Evolutionary conservation across 495 filamentous ascomycete species (phyloP).

Genomic region (Glonium stellatum): DNA sequence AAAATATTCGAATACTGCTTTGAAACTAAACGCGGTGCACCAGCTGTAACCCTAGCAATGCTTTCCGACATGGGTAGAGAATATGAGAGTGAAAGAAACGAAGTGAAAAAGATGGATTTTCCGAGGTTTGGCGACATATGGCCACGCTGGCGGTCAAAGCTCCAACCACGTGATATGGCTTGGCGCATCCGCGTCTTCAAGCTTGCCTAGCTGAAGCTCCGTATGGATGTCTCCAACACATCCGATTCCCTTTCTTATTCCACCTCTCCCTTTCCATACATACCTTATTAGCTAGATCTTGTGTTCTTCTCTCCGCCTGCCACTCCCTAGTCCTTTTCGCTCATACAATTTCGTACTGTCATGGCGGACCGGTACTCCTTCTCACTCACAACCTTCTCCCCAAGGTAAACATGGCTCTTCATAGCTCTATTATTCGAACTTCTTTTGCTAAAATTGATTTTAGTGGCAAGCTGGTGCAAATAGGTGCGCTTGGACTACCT

Average conservation of each 20-base stretch:
- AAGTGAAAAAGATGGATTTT: background rate
- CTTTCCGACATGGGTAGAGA: background rate
- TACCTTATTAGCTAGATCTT: background rate
- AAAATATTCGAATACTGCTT: too few relatives aligned
- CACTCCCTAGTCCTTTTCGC: background rate
- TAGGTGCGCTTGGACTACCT: conserved; percentile 45
- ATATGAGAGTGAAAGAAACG: background rate
- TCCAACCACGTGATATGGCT: conserved; percentile 16
- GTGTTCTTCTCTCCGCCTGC: background rate
- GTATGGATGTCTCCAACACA: conserved; percentile 8
- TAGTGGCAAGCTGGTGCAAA: conserved; percentile 90
- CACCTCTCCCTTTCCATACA: background rate
- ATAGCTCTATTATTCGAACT: background rate
- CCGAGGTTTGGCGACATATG: background rate
- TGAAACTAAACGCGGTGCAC: too few relatives aligned
- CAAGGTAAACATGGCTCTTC: conserved; percentile 60
- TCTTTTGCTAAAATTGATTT: conserved; percentile 43
- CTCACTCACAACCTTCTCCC: conserved; percentile 98
- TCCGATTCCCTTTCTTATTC: background rate
- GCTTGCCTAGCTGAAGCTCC: conserved; percentile 25
- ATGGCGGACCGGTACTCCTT: conserved; percentile 99
- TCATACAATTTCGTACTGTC: conserved; percentile 23
- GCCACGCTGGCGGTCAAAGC: conserved; percentile 8
- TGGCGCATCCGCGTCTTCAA: conserved; percentile 10
- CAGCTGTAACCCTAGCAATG: too few relatives aligned